Evolutionary conservation across 208 protist genomes (phyloP), one percentile per base, ranked within the genome.

Genomic region (Tritrichomonas foetus): DNA sequence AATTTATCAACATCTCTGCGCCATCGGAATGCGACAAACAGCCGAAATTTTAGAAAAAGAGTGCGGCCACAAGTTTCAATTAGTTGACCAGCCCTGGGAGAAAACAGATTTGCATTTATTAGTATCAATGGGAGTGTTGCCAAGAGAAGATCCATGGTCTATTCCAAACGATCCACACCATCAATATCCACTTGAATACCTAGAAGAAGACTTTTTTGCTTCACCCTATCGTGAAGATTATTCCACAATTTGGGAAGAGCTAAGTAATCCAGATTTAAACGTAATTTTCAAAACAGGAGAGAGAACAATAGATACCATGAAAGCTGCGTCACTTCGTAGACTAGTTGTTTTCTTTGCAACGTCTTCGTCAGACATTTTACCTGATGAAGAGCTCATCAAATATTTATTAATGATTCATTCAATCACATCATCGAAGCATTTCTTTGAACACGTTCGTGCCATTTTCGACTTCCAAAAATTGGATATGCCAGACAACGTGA

Each of bases 131-230:
- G 33, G 25, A 33, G 14, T 84, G 0, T 11, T 11, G 11, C 74
- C 14, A 11, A 5, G 44, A 33, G 74, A 84, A 16, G 39, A 84
- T 53, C 74, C 74, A 33, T 84, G 74, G 74, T 11, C 49, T 13
- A n/a, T 84, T n/a, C 44, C 1, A 25, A 5, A 36, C 1, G 74
- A 84, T 3, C 36, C 30, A 22, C 11, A 55, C 22, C 36, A 84
- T n/a, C 36, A 53, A 53, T 49, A 33, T 25, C 8, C 53, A 33
- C 5, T 8, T 33, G 74, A 84, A n/a, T 33, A 84, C 3, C 74
- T 22, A 33, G 74, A 84, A 84, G 74, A 84, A 84, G 74, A 84
- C n/a, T 84, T 47, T n/a, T 47, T 47, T 53, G 36, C 74, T 3
- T 84, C 74, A 25, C 44, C 74, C 25, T 84, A 84, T 44, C 36